Evolutionary conservation across 805 yeast genomes (phyloP).

Genomic region (Yamadazyma nakazawae): DNA sequence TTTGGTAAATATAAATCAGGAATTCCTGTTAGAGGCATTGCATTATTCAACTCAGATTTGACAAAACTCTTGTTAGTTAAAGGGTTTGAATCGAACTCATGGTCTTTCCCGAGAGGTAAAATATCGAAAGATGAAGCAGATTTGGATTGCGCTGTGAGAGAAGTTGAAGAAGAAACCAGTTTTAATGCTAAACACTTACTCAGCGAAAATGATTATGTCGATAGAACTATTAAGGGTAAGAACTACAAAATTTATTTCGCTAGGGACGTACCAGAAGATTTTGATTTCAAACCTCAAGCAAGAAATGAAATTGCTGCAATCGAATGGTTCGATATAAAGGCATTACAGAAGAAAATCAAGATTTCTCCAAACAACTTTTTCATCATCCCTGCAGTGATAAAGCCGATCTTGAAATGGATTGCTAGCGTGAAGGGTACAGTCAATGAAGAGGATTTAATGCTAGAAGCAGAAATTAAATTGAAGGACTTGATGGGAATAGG

Average conservation of each 20-base stretch:
- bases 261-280: slow-evolving; percentile 72
- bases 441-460: slow-evolving; percentile 57
- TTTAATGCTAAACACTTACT: slow-evolving; percentile 72
- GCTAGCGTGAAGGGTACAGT: slow-evolving; percentile 45
- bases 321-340: slow-evolving; percentile 67
- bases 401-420: slow-evolving; percentile 54
- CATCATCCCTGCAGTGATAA: slow-evolving; percentile 46
- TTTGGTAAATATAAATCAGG: slow-evolving; percentile 83
- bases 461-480: slow-evolving; percentile 61
- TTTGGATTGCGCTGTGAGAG: slow-evolving; percentile 84
- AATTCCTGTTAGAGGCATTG: slow-evolving; percentile 96
- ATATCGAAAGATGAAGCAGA: slow-evolving; percentile 92
- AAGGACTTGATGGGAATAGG: slow-evolving; percentile 62
- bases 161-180: slow-evolving; percentile 91
- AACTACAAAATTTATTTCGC: slow-evolving; percentile 80
- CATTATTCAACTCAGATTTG: slow-evolving; percentile 68
- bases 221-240: slow-evolving; percentile 78
- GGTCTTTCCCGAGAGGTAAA: slow-evolving; percentile 98
- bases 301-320: slow-evolving; percentile 85
- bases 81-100: slow-evolving; percentile 73
- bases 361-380: slow-evolving; percentile 37
- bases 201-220: slow-evolving; percentile 69
- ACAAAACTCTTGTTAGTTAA: slow-evolving; percentile 75
- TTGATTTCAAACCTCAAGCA: slow-evolving; percentile 73
- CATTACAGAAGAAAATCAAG: slow-evolving; percentile 39